Base-by-base conservation (phyloP, 805 yeast genomes). In the Candida ascalaphidarum region DNA sequence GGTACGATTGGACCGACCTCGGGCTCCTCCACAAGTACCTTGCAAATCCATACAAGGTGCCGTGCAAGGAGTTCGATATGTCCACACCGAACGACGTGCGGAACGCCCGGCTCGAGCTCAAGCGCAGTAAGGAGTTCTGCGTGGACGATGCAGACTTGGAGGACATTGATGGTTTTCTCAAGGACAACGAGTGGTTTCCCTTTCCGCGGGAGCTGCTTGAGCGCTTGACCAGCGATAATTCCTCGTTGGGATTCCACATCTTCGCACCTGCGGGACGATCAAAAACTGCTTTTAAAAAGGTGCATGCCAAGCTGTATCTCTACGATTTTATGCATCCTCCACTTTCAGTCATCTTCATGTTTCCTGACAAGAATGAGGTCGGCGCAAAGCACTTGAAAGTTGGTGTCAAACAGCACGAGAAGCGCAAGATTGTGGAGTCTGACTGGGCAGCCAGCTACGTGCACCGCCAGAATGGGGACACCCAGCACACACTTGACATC, bases 281-380 rank as follows among this genome's bases (percentile, higher is more conserved):
- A 1, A 38, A 47, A 1, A 46, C 37, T 25, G 39, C 40, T 4
- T 23, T 43, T 14, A 55, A 60, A 25, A 37, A 46, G 2, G 21
- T 61, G 4, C 58, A 59, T n/a, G 46, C 59, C 4, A 54, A 48
- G 30, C 58, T 68, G 9, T 66, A 52, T 30, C 40, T 68, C 4
- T 40, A 60, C 27, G 64, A 62, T 22, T 61, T 65, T 28, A 61
- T 61, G 60, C 56, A 58, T 1, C 40, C 50, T 11, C 69, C 70
- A 2, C 30, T 39, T 12, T 46, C 57, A 2, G 32, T 64, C n/a
- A 44, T 50, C 7, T 37, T 51, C 11, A 27, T 60, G 9, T 27
- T 58, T 11, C 61, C 62, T 4, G 25, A 33, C 6, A 16, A 11
- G 7, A 6, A 8, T 13, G 14, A 23, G 16, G 10, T 28, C 18